A percentile compares a stretch with the other conserved stretches of the same genome.
These are phyloP conservation scores for Lichina pygmaea DNA, from an alignment of 495 filamentous ascomycete species.

Conservation along the genomic window DNA sequence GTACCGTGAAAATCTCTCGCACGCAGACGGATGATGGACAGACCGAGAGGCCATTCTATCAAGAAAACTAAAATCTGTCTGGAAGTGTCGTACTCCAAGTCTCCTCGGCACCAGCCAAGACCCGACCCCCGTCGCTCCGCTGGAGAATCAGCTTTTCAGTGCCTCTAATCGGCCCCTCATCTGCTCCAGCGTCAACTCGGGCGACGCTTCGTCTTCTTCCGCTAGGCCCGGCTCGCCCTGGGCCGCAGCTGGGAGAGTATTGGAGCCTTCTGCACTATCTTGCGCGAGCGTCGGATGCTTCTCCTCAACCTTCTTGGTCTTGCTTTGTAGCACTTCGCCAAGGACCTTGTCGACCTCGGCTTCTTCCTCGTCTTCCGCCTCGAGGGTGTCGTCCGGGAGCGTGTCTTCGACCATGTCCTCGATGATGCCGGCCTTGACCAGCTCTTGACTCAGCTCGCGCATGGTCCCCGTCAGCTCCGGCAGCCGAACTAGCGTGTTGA, in stretches of 20 bases:
- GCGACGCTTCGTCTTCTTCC: conserved; percentile 58
- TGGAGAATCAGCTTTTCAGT: conserved; percentile 43
- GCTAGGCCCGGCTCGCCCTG: conserved; percentile 2
- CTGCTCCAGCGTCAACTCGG: conserved; percentile 66
- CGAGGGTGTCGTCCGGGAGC: conserved; percentile 40
- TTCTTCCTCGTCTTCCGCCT: conserved; percentile 68
- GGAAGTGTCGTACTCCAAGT: too few species aligned
- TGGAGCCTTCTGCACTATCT: conserved; percentile 5
- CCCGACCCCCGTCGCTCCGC: too few species aligned
- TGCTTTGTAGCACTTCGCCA: conserved; percentile 64
- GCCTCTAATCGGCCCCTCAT: conserved; percentile 84
- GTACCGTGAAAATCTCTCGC: too few species aligned
- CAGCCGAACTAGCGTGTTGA: conserved; percentile 60
- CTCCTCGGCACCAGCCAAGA: too few species aligned
- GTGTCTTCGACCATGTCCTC: conserved; percentile 88
- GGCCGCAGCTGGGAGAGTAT: not conserved
- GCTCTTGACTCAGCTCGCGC: conserved; percentile 62
- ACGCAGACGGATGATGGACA: too few species aligned
- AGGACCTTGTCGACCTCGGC: conserved; percentile 84
- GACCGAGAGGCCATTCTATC: too few species aligned
- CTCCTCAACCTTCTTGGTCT: conserved; percentile 19
- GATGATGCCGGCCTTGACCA: conserved; percentile 86
- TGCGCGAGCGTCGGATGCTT: conserved; percentile 24
- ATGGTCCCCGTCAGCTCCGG: conserved; percentile 78
- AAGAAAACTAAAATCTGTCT: too few species aligned